A percentile compares a stretch with the other conserved stretches of the same genome.
Evolutionary conservation across 1,139 yeast genomes (phyloP).

Genomic region (Candida tropicalis): DNA sequence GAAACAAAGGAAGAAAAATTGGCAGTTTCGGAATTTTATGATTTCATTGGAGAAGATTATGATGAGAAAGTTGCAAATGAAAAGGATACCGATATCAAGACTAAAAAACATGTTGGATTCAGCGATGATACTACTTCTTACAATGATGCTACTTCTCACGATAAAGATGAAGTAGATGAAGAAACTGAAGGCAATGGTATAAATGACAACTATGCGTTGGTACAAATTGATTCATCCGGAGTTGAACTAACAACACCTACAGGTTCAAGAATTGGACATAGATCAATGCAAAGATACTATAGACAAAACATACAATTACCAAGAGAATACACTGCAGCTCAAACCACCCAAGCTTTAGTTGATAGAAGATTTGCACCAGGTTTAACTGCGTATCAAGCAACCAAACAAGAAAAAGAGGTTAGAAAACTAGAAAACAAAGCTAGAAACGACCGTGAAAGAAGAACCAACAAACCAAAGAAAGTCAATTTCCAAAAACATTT

Average conservation of each 20-base stretch:
- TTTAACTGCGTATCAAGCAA: conserved; percentile 29
- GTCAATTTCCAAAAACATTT: conserved; percentile 41
- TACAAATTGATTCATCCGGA: conserved; percentile 41
- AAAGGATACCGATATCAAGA: conserved; percentile 20
- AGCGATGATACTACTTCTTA: conserved; percentile 14
- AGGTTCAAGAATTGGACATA: conserved; percentile 53
- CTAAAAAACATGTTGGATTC: conserved; percentile 27
- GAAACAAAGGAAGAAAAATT: conserved; percentile 49
- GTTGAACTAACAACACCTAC: conserved; percentile 48
- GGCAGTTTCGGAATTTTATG: conserved; percentile 44
- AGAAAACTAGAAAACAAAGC: conserved; percentile 28
- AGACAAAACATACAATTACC: conserved; percentile 40
- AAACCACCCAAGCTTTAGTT: conserved; percentile 39
- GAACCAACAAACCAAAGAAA: conserved; percentile 29
- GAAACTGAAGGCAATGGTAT: conserved; percentile 32
- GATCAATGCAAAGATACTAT: conserved; percentile 47
- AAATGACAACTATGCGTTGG: conserved; percentile 35
- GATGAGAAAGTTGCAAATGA: conserved; percentile 15
- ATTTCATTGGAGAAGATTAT: conserved; percentile 29
- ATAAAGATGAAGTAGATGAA: no score
- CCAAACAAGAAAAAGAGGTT: conserved; percentile 39
- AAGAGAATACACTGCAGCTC: conserved; percentile 28
- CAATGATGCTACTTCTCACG: no score
- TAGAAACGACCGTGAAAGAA: conserved; percentile 29
- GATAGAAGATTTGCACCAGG: conserved; percentile 48